Base-by-base conservation (phyloP, 1,139 yeast species). In the Casaregolazyma lundiana region DNA sequence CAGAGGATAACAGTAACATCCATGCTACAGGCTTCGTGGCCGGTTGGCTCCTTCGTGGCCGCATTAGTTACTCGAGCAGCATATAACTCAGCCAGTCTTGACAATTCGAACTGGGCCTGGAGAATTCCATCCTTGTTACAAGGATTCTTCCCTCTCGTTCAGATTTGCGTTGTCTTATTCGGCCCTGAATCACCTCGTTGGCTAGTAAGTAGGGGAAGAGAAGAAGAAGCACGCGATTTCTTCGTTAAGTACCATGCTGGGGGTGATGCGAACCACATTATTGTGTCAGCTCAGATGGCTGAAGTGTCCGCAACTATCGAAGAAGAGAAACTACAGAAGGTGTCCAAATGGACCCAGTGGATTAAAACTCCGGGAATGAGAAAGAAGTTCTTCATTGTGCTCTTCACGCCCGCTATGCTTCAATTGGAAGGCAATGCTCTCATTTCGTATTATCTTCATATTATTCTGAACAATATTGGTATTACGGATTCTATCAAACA, bases 181-280 rank as follows among this genome's bases (percentile, higher is more conserved):
- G n/a, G n/a, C n/a, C 73, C 76, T 1, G 89, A 82, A 60, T 79
- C 86, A 11, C 89, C 90, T 51, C 77, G 90, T 69, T 83, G 85
- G 85, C 72, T 83, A 54, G 68, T 81, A 54, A 70, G 81, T 19
- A 70, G 73, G 49, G 77, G 74, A 44, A 71, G 77, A 53, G 65
- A 67, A 49, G 72, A 73, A 39, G 81, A 79, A 53, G 82, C 83
- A 16, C 49, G 60, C 30, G 53, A 61, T 37, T 53, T 65, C 36
- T 54, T 69, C 15, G 45, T 51, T 37, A 55, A 55, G 47, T 54
- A 57, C 35, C 65, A 60, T 43, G 64, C 58, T 19, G 53, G 46
- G 11, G 60, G 58, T 3, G 59, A 59, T 44, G 50, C 29, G 11
- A 34, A 41, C 8, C 46, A 50, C 9, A 45, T 38, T 18, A 37